Evolutionary conservation across 331 rosid genomes (phyloP), one percentile per base, ranked within the genome.

Genomic region (Arachis monticola): DNA sequence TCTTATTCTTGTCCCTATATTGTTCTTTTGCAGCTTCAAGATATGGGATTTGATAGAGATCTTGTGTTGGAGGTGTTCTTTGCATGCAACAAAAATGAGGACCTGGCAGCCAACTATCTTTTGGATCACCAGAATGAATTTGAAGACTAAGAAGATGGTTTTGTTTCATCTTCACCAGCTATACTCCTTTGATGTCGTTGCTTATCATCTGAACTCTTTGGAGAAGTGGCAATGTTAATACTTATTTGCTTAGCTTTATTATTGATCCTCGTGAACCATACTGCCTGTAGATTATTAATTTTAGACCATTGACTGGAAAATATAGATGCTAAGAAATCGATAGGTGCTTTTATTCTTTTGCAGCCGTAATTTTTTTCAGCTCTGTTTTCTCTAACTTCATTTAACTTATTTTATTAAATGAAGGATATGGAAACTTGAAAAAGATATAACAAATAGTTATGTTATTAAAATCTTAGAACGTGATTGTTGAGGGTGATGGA

Each of bases 61-160:
- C 77, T 82, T 51, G 97, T 92, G 22, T 62, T 92, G 83, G 94
- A 90, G 84, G 98, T 87, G 31, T 92, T 82, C 90, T 88, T 92
- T 69, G 95, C 98, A 1, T 90, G 96, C 82, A 88, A 92, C 69
- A 91, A 87, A 82, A 88, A 92, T 0, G 98, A 92, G 86, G 92
- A 92, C 63, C 78, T 90, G 76, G 98, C 98, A 2, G 96, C 98
- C 63, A 92, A 92, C 84, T 92, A 92, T 65, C 91, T 92, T 5
- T 77, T 90, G 79, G 96, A 92, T 72, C 91, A 92, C 83, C 80
- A 80, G 80, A 85, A 88, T 42, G 98, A 92, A 47, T 92, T 88
- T 58, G 96, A 87, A 27, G 94, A 88, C 58, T 81, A 81, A 42
- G 14, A 40, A 40, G 40, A 5, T 35, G 40, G 40, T 76, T 70